A percentile compares a stretch with the other conserved stretches of the same genome.
Evolutionary conservation across 2,329 filamentous ascomycete species (phyloP).

Genomic region (Monosporascus sp.): DNA sequence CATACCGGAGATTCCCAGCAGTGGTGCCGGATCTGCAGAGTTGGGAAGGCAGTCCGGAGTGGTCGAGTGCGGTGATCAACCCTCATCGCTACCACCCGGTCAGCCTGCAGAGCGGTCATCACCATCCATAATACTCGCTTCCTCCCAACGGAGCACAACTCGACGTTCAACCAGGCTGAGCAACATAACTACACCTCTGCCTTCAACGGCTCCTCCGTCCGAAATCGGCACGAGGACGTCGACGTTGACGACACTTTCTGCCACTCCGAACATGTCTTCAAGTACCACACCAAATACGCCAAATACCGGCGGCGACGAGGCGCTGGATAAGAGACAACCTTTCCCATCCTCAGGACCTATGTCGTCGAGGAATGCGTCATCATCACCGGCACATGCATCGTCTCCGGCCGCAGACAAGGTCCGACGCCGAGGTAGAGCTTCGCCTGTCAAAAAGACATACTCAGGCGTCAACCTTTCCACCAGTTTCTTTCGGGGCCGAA

Average conservation of each 20-base stretch:
- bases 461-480: slow-evolving; percentile 7
- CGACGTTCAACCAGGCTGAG: slow-evolving; percentile 14
- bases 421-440: slow-evolving; percentile 20
- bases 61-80: slow-evolving; percentile 2
- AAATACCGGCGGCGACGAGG: neutral
- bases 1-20: slow-evolving; percentile 13
- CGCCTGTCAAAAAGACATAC: slow-evolving; percentile 19
- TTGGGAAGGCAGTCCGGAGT: slow-evolving; percentile 5
- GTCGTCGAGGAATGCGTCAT: neutral
- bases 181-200: slow-evolving; percentile 13
- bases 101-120: slow-evolving; percentile 11
- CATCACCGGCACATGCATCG: slow-evolving; percentile 7
- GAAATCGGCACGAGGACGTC: slow-evolving; percentile 19
- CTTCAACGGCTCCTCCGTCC: slow-evolving; percentile 10
- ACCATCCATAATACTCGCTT: slow-evolving; percentile 18
- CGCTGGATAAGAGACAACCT: neutral
- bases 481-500: slow-evolving; percentile 20
- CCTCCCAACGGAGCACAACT: slow-evolving; percentile 15
- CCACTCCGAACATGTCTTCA: slow-evolving; percentile 20
- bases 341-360: neutral
- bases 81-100: neutral
- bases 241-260: slow-evolving; percentile 18
- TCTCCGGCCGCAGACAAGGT: slow-evolving; percentile 15
- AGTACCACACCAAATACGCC: slow-evolving; percentile 21
- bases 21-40: neutral